Evolutionary conservation across 2,329 filamentous ascomycete species (phyloP).

Genomic region (Fusarium lyarnte): DNA sequence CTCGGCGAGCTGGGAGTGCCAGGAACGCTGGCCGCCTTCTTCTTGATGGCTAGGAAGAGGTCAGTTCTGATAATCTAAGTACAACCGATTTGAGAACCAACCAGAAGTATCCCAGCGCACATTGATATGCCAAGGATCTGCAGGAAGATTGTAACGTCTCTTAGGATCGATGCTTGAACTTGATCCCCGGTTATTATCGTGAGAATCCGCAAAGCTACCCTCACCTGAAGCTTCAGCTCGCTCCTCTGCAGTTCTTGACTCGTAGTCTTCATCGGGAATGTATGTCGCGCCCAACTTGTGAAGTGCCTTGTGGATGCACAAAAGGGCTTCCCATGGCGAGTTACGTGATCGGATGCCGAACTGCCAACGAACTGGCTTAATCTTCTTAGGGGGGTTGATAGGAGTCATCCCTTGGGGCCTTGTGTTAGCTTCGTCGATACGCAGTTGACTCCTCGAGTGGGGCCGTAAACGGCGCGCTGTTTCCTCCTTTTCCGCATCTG

Average conservation of each 20-base stretch:
- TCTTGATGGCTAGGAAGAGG: constrained; percentile 43
- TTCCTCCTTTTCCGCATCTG: constrained; percentile 81
- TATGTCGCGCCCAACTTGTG: constrained; percentile 89
- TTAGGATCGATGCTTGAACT: constrained; percentile 60
- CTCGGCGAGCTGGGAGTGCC: constrained; percentile 22
- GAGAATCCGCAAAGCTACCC: constrained; percentile 54
- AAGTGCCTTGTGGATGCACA: constrained; percentile 94
- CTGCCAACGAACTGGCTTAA: constrained; percentile 91
- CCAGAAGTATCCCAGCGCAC: constrained; percentile 88
- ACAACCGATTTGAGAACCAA: constrained; percentile 56
- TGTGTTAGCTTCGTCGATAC: constrained; percentile 70
- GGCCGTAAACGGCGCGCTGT: constrained; percentile 84
- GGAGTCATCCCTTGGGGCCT: constrained; percentile 72
- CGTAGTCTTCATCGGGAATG: constrained; percentile 73
- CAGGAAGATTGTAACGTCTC: constrained; percentile 82
- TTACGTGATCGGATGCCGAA: constrained; percentile 97
- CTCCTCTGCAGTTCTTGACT: constrained; percentile 57
- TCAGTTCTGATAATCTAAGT: constrained; percentile 14
- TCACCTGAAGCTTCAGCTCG: constrained; percentile 49
- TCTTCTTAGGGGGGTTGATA: constrained; percentile 72
- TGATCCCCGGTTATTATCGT: constrained; percentile 50
- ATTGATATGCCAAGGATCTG: constrained; percentile 93
- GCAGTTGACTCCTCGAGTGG: constrained; percentile 77
- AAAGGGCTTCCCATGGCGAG: constrained; percentile 90
- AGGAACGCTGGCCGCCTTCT: constrained; percentile 38